Conservation (phyloP, 345 rosid genomes). For the Acer campestre region DNA sequence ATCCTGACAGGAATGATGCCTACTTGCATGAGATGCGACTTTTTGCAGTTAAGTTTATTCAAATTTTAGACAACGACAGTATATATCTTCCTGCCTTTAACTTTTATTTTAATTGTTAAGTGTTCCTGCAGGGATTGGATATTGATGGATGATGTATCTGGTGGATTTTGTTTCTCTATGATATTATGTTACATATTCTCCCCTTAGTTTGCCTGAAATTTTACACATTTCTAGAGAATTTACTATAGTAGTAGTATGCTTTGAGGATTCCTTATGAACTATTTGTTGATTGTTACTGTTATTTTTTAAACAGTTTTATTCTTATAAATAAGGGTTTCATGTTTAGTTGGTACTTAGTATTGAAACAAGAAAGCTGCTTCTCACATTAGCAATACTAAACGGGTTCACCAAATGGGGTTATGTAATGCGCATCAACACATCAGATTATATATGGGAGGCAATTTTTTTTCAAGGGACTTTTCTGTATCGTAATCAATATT, state of each 20-base stretch:
- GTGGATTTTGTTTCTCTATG: neutral
- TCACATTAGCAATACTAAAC: neutral
- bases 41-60: slow-evolving; percentile 65
- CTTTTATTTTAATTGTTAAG: neutral
- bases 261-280: neutral
- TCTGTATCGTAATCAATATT: no score
- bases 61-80: neutral
- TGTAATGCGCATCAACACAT: no score
- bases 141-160: neutral
- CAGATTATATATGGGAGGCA: no score
- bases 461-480: no score
- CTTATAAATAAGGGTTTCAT: neutral
- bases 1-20: slow-evolving; percentile 62
- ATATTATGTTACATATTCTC: no score
- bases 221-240: no score
- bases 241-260: neutral
- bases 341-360: neutral
- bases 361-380: neutral
- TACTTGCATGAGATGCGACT: slow-evolving; percentile 65
- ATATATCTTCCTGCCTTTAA: neutral
- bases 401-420: neutral
- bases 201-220: no score
- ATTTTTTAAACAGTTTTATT: neutral
- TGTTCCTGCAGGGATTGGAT: neutral
- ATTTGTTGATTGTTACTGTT: neutral